Evolutionary conservation across 2,329 filamentous ascomycete species (phyloP), one percentile per base, ranked within the genome.

Genomic region (Fusarium oligoseptatum): DNA sequence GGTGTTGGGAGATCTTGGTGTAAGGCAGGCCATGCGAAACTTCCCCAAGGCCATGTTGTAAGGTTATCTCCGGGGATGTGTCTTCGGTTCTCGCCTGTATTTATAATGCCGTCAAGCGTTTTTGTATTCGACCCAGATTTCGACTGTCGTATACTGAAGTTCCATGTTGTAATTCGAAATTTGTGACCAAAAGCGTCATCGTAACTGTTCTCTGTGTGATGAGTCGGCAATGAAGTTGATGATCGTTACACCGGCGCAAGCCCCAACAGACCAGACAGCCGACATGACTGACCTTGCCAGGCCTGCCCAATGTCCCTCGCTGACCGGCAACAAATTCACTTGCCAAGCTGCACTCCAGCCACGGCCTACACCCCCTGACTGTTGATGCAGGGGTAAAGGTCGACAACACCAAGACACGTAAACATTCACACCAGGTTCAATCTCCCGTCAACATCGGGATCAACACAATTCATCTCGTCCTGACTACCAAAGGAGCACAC

Each of bases 21-120:
- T 97, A 1, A 88, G 94, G 74, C 94, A 97, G 84, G 95, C 94
- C 24, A 91, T 97, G 87, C 94, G 92, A 83, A 89, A 90, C 75
- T 95, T 97, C 87, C 95, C 95, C 34, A 96, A 96, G 85, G 90
- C 93, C 29, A 95, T 94, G 88, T 81, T 97, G 82, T 97, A 91
- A 66, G 58, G 45, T 27, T 48, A 22, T 4, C 11, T 9, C 24
- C 20, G 43, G n/a, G 15, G 24, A 50, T 7, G 22, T 11, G 10
- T 32, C 32, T 64, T 20, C 56, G 10, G 11, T 61, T 24, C 22
- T 48, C 37, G 39, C n/a, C 37, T 22, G 24, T 74, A 70, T n/a
- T 72, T 66, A 48, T 74, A 61, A 37, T 50, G 17, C 24, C 29
- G 41, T 17, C 24, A 43, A 64, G 67, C 52, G 43, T 61, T 43